Evolutionary conservation across 1,284 basidiomycete genomes (phyloP).

Genomic region (Sutorius eximius): DNA sequence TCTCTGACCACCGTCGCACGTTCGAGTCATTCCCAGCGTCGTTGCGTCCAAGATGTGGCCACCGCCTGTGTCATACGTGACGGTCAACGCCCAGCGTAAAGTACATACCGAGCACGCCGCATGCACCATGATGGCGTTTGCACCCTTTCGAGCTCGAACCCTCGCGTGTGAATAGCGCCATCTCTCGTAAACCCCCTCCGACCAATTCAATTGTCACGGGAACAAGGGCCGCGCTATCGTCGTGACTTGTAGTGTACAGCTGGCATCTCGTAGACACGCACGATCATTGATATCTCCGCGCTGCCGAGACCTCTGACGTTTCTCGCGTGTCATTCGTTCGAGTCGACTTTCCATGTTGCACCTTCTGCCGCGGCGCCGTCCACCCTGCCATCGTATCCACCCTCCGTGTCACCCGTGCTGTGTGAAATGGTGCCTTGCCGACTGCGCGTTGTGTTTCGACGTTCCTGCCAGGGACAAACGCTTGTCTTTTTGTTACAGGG

Average conservation of each 20-base stretch:
- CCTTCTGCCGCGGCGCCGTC: constrained; percentile 1
- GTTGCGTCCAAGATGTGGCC: not conserved
- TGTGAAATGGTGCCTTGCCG: constrained; percentile 22
- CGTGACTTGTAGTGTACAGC: too few species aligned
- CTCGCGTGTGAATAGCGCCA: too few species aligned
- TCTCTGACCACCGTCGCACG: not conserved
- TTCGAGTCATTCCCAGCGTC: not conserved
- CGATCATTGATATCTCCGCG: not conserved
- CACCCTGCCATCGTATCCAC: not conserved
- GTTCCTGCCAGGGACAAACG: constrained; percentile 9
- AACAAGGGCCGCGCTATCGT: too few species aligned
- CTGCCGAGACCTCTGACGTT: not conserved
- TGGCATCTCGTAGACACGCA: not conserved
- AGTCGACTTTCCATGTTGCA: not conserved
- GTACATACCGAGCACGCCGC: too few species aligned
- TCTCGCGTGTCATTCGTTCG: not conserved
- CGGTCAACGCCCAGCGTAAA: too few species aligned
- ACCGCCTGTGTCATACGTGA: not conserved
- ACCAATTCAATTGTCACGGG: too few species aligned
- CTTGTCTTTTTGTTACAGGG: not conserved
- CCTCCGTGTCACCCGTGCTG: not conserved
- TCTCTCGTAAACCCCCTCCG: too few species aligned
- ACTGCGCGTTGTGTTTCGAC: not conserved
- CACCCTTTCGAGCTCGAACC: too few species aligned
- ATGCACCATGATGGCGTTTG: too few species aligned